Evolutionary conservation across 2,329 filamentous ascomycete species (phyloP).

Genomic region (Colletotrichum spinosum): DNA sequence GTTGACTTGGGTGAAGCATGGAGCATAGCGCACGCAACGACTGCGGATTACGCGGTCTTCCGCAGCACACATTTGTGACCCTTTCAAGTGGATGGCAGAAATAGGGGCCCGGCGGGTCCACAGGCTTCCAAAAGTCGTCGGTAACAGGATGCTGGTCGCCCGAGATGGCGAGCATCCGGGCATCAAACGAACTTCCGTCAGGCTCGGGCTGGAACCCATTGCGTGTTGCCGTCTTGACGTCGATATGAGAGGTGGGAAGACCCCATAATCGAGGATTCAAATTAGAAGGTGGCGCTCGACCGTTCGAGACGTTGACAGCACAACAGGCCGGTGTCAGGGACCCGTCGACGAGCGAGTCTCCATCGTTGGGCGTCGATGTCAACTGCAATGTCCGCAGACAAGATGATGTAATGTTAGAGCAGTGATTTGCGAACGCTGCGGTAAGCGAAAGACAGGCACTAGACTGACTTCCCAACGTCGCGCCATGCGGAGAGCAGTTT

Average conservation of each 20-base stretch:
- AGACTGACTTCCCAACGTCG: no score
- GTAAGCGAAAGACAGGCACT: no score
- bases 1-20: conserved; percentile 1
- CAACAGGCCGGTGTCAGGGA: conserved; percentile 3
- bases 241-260: background rate
- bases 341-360: conserved; percentile 19
- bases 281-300: conserved; percentile 18
- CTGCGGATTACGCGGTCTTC: conserved; percentile 18
- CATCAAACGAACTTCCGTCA: conserved; percentile 14
- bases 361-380: conserved; percentile 19
- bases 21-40: background rate
- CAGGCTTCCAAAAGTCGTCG: conserved; percentile 13
- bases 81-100: background rate
- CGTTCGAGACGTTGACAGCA: conserved; percentile 15
- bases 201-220: background rate
- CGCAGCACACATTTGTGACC: conserved; percentile 1
- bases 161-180: conserved; percentile 2
- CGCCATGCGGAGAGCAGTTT: background rate
- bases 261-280: background rate
- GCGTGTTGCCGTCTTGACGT: background rate
- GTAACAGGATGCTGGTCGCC: conserved; percentile 7
- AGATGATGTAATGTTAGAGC: no score
- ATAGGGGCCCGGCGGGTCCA: conserved; percentile 11
- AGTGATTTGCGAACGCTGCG: no score
- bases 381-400: no score